Percentiles rank a stretch among this genome's conserved stretches.
Conservation (phyloP, 2,329 filamentous ascomycete species). For the Epichloe hybrida region DNA sequence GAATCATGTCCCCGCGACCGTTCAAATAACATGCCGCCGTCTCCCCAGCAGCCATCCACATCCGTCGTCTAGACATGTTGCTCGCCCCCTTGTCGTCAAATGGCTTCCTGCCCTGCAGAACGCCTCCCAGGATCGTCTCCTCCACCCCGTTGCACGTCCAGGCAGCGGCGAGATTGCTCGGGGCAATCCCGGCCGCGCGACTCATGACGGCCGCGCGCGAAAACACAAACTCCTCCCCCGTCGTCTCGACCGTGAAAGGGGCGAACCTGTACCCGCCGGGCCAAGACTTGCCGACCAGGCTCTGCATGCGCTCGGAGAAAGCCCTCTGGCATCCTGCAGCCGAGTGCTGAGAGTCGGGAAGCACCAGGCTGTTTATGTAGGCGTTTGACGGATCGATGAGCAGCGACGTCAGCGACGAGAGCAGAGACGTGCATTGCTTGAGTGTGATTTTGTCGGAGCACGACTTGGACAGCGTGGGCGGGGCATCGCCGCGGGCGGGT, state of each 20-base stretch:
- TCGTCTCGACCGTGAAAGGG: slow-evolving; percentile 51
- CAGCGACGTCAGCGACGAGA: slow-evolving; percentile 51
- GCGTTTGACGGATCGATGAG: slow-evolving; percentile 54
- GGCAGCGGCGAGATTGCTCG: slow-evolving; percentile 60
- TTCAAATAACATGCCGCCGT: slow-evolving; percentile 26
- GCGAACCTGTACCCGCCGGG: slow-evolving; percentile 46
- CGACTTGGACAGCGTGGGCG: slow-evolving; percentile 75
- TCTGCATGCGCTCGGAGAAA: slow-evolving; percentile 54
- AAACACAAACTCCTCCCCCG: slow-evolving; percentile 48
- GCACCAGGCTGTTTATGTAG: slow-evolving; percentile 56
- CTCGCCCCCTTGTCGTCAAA: slow-evolving; percentile 51
- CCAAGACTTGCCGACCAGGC: slow-evolving; percentile 23
- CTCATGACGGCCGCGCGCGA: slow-evolving; percentile 33
- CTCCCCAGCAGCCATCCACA: slow-evolving; percentile 42
- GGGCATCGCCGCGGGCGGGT: slow-evolving; percentile 71
- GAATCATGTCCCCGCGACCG: slow-evolving; percentile 9
- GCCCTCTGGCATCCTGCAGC: slow-evolving; percentile 49
- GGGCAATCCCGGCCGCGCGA: slow-evolving; percentile 31
- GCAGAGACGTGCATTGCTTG: slow-evolving; percentile 65
- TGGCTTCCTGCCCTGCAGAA: slow-evolving; percentile 64
- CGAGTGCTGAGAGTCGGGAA: slow-evolving; percentile 57
- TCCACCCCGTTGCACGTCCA: slow-evolving; percentile 43
- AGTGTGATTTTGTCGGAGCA: slow-evolving; percentile 88
- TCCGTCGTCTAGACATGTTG: slow-evolving; percentile 40
- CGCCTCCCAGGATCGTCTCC: slow-evolving; percentile 71